Evolutionary conservation across 2,329 filamentous ascomycete species (phyloP).

Genomic region (Ophiostoma australiae): DNA sequence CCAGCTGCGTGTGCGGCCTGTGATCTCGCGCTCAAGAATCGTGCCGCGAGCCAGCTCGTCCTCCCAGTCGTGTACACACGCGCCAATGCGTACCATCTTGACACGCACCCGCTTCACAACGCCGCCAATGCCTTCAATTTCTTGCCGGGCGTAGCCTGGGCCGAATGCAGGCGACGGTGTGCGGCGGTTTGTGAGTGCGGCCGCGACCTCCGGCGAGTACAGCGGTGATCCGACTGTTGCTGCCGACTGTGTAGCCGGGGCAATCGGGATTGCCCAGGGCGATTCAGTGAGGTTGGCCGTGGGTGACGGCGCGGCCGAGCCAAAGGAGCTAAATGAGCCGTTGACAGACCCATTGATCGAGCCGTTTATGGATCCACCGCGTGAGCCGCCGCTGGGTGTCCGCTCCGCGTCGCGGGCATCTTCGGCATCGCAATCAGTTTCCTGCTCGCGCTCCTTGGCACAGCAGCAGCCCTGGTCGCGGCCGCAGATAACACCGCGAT

Average conservation of each 20-base stretch:
- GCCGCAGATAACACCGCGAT: constrained; percentile 83
- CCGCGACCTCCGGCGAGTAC: constrained; percentile 27
- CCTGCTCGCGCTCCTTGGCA: constrained; percentile 70
- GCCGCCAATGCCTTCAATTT: constrained; percentile 87
- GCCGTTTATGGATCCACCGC: constrained; percentile 18
- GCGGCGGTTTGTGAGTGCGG: constrained; percentile 29
- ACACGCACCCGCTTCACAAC: constrained; percentile 85
- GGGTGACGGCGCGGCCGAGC: constrained; percentile 20
- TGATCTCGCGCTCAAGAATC: constrained; percentile 65
- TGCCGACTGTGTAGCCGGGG: constrained; percentile 26
- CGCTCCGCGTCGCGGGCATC: constrained; percentile 53
- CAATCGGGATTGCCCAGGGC: constrained; percentile 25
- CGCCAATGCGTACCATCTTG: constrained; percentile 73
- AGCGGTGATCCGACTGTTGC: constrained; percentile 26
- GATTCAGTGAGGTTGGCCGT: constrained; percentile 15
- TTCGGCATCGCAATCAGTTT: constrained; percentile 80
- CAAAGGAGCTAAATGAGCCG: constrained; percentile 21
- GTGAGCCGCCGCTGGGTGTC: constrained; percentile 22
- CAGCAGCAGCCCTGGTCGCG: constrained; percentile 72
- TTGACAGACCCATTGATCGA: constrained; percentile 21
- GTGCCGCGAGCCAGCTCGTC: constrained; percentile 65
- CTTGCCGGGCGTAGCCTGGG: constrained; percentile 76
- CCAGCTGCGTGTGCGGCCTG: constrained; percentile 69
- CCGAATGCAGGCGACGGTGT: constrained; percentile 51
- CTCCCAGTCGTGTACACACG: constrained; percentile 78